phyloP scores from a whole-genome alignment of 768 basidiomycete genomes.

The Dacryopinax spathularia region DNA sequence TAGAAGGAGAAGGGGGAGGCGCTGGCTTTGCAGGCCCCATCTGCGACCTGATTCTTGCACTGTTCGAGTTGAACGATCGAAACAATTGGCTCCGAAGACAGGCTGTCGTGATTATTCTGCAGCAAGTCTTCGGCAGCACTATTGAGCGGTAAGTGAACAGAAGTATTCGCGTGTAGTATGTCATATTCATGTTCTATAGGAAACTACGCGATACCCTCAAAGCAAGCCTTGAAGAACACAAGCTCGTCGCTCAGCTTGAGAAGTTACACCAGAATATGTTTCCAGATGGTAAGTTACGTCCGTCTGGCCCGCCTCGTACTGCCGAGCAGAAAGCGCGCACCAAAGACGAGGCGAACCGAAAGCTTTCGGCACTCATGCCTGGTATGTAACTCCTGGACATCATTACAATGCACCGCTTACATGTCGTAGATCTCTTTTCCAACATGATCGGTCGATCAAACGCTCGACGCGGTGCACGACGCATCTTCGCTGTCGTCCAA shows the following conservation, averaged over 20 bases:
- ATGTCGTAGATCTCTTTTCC: slow-evolving; percentile 66
- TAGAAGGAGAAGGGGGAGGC: slow-evolving; percentile 78
- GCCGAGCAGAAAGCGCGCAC: slow-evolving; percentile 67
- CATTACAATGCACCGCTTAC: background rate
- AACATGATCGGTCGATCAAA: slow-evolving; percentile 98
- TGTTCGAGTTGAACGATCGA: slow-evolving; percentile 90
- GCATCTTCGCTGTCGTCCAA: slow-evolving; percentile 87
- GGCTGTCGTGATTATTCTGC: slow-evolving; percentile 89
- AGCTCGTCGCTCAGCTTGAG: slow-evolving; percentile 49
- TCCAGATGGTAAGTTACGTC: slow-evolving; percentile 67
- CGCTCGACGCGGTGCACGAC: slow-evolving; percentile 77
- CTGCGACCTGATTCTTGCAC: slow-evolving; percentile 79
- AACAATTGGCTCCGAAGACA: slow-evolving; percentile 94
- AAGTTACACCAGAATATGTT: slow-evolving; percentile 64
- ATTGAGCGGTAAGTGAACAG: slow-evolving; percentile 86
- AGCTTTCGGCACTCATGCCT: slow-evolving; percentile 80
- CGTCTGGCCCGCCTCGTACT: slow-evolving; percentile 49
- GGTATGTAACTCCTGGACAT: slow-evolving; percentile 34
- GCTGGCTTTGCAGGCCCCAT: slow-evolving; percentile 88
- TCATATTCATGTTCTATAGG: slow-evolving; percentile 28
- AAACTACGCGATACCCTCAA: slow-evolving; percentile 75
- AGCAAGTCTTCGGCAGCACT: slow-evolving; percentile 88
- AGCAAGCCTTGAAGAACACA: slow-evolving; percentile 49
- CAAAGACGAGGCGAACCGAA: slow-evolving; percentile 75
- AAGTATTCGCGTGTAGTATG: background rate